Evolutionary conservation across 108 stramenopile species (phyloP).

Genomic region (Parietichytrium sp.): DNA sequence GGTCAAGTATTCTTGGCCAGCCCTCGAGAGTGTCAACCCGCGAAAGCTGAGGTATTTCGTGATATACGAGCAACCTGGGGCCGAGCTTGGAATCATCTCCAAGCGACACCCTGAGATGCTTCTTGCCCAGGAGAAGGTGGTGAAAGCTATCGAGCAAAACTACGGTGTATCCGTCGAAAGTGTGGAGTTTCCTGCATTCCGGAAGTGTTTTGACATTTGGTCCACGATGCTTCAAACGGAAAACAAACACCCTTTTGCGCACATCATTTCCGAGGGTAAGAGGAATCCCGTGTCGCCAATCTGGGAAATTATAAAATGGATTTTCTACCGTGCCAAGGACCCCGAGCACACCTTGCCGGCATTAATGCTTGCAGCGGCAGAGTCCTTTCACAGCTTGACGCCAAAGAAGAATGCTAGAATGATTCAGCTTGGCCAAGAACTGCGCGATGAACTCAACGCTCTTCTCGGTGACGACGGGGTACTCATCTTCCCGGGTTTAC

Average conservation of each 20-base stretch:
- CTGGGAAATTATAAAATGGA: constrained; percentile 9
- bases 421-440: not conserved
- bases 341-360: not conserved
- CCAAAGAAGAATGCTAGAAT: not conserved
- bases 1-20: not conserved
- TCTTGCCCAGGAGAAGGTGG: not conserved
- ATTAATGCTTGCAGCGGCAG: not conserved
- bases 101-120: constrained; percentile 16
- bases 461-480: constrained; percentile 29
- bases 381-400: not conserved
- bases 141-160: not conserved
- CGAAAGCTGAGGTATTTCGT: not conserved
- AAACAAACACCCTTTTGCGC: not conserved
- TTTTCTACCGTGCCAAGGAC: not conserved
- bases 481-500: not conserved
- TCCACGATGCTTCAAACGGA: not conserved
- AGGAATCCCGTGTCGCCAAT: not conserved
- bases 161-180: not conserved
- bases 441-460: not conserved
- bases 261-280: constrained; percentile 11
- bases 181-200: not conserved
- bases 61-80: constrained; percentile 11
- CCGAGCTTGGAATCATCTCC: not conserved
- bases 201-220: not conserved
- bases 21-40: not conserved